Evolutionary conservation across 2,329 filamentous ascomycete genomes (phyloP), one percentile per base, ranked within the genome.

Genomic region (Ascochyta viciae-villosae): DNA sequence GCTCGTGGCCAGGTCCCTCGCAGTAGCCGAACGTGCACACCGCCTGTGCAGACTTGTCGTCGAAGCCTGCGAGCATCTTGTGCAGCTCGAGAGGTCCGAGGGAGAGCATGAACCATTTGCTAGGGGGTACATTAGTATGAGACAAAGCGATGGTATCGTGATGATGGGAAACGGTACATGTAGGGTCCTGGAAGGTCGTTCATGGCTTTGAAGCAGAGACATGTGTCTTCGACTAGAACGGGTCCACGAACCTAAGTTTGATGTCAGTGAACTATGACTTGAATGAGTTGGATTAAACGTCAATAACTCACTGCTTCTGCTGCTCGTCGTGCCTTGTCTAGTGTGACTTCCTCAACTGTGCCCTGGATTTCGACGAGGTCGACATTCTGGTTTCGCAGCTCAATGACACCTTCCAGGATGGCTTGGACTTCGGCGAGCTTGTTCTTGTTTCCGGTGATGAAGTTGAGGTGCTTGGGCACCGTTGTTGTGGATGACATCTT

Each of bases 11-110:
- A 4, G 93, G 95, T 0, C 94, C 95, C 61, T 88, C 84, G 50
- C 87, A 95, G 78, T 96, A 97, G 23, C 88, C 95, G 78, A 99
- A 99, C 0, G 95, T 99, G 79, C 94, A 97, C 41, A 99, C 90
- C 16, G 95, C 94, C 77, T 96, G 88, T 40, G 92, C 92, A 40
- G 89, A 90, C 77, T 97, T 97, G 78, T 99, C 91, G 26, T 90
- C 83, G 74, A 96, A 97, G 6, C 89, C 92, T 48, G 87, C 88
- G 37, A 99, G 87, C 61, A 99, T 85, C 73, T 94, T 95, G 79
- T 97, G 96, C 55, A 99, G 82, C 13, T 95, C 90, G 44, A 89
- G 81, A 63, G 92, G 91, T 52, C 95, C 95, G 54, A 97, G 82
- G 27, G 87, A 84, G 59, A 89, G 80, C 77, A 99, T 84, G 78